Evolutionary conservation across 495 filamentous ascomycete genomes (phyloP).

Genomic region (Immersiella caudata): DNA sequence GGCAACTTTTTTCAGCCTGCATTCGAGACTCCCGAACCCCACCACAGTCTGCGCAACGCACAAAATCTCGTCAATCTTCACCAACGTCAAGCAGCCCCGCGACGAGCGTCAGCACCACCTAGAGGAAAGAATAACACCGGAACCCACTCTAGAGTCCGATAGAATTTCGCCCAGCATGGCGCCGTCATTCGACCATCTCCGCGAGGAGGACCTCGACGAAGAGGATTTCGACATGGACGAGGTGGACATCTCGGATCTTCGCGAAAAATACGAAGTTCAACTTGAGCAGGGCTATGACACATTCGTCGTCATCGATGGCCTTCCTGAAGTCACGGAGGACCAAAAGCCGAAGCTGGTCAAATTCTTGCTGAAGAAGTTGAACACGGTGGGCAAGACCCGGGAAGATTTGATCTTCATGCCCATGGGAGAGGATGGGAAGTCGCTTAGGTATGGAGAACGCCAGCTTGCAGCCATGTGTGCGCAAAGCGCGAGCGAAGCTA

Average conservation of each 20-base stretch:
- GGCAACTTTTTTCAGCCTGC: slow-evolving; percentile 33
- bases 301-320: slow-evolving; percentile 93
- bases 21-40: slow-evolving; percentile 35
- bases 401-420: slow-evolving; percentile 95
- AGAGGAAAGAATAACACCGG: not conserved
- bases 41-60: slow-evolving; percentile 38
- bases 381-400: slow-evolving; percentile 75
- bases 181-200: slow-evolving; percentile 61
- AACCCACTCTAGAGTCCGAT: slow-evolving; percentile 5
- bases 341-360: slow-evolving; percentile 89
- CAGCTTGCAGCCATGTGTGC: not conserved
- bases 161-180: slow-evolving; percentile 53
- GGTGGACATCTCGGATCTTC: slow-evolving; percentile 91
- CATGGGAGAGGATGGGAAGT: slow-evolving; percentile 75
- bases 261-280: slow-evolving; percentile 90
- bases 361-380: slow-evolving; percentile 89
- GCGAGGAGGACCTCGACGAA: slow-evolving; percentile 75
- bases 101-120: slow-evolving; percentile 26
- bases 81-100: slow-evolving; percentile 26
- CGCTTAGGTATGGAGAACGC: slow-evolving; percentile 67
- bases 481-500: not conserved
- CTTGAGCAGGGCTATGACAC: slow-evolving; percentile 93
- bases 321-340: slow-evolving; percentile 81
- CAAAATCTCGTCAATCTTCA: slow-evolving; percentile 41
- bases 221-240: slow-evolving; percentile 89